Percentiles rank a stretch among this genome's conserved stretches.
Evolutionary conservation across 371 early-diverging fungal genomes (phyloP).

Genomic region (Mortierella sp.): DNA sequence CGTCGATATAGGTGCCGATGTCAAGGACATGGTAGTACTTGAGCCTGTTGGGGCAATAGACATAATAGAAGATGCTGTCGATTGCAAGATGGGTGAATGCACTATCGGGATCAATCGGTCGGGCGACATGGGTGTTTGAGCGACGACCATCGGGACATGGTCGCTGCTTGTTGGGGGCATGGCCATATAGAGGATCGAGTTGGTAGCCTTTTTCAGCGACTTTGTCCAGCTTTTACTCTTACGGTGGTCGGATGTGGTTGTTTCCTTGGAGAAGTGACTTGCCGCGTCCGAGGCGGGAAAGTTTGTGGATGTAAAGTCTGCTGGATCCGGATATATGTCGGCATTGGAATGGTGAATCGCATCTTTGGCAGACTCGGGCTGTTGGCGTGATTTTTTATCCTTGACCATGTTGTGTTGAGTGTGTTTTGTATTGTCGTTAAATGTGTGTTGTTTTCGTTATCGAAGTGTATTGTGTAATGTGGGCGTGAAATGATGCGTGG

Average conservation of each 20-base stretch:
- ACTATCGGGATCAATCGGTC: slow-evolving; percentile 31
- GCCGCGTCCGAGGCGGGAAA: slow-evolving; percentile 18
- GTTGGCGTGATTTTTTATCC: neutral
- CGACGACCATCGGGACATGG: slow-evolving; percentile 47
- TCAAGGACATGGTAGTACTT: slow-evolving; percentile 2
- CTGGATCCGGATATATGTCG: neutral
- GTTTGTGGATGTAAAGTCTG: neutral
- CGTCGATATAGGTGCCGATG: neutral
- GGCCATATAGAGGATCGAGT: slow-evolving; percentile 54
- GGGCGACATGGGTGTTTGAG: slow-evolving; percentile 56
- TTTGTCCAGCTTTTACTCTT: slow-evolving; percentile 50
- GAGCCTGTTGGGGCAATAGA: neutral
- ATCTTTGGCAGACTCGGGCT: slow-evolving; percentile 7
- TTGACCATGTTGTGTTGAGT: neutral
- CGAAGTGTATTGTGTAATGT: neutral
- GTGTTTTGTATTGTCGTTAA: neutral
- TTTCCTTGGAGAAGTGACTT: slow-evolving; percentile 37
- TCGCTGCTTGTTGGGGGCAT: slow-evolving; percentile 52
- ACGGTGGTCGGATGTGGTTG: slow-evolving; percentile 9
- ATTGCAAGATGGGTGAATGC: slow-evolving; percentile 30
- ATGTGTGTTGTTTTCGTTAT: neutral
- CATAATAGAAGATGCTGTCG: slow-evolving; percentile 6
- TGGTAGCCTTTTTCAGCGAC: slow-evolving; percentile 52
- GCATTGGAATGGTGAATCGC: neutral
- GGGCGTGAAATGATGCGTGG: neutral